Percentiles rank a stretch among this genome's conserved stretches.
These are phyloP conservation scores for Exophiala bonariae DNA, from an alignment of 2,329 filamentous ascomycete genomes.

Conservation along the genomic window DNA sequence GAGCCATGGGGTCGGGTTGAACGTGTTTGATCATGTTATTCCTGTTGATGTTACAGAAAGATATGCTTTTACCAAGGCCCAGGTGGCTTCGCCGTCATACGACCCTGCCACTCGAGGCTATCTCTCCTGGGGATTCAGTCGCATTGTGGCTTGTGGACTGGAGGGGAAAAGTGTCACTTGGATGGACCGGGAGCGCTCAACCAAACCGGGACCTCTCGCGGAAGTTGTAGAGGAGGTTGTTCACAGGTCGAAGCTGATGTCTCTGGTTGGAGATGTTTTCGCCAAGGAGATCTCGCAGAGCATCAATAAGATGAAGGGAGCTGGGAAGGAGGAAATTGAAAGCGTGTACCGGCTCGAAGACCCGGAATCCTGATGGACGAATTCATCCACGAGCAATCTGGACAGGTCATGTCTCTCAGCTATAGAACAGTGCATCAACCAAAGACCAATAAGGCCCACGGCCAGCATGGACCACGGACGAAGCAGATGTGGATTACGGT, in stretches of 20 bases:
- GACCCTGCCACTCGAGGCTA: constrained; percentile 16
- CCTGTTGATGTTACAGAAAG: neutral
- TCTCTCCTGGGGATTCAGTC: constrained; percentile 59
- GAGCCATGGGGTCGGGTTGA: constrained; percentile 77
- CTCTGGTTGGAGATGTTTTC: constrained; percentile 34
- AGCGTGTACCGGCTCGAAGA: constrained; percentile 40
- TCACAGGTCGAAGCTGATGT: neutral
- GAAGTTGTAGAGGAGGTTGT: neutral
- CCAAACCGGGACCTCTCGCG: neutral
- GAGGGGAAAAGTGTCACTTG: constrained; percentile 78
- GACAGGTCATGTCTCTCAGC: too few relatives aligned
- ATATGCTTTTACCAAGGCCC: constrained; percentile 12
- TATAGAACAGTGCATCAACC: too few relatives aligned
- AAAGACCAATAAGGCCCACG: too few relatives aligned
- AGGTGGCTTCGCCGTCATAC: constrained; percentile 10
- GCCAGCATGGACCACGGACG: too few relatives aligned
- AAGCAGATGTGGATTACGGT: too few relatives aligned
- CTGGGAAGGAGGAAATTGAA: constrained; percentile 27
- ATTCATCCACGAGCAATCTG: too few relatives aligned
- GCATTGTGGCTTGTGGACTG: constrained; percentile 89
- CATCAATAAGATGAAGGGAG: constrained; percentile 34
- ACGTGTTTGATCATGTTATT: constrained; percentile 56
- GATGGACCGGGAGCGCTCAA: constrained; percentile 56
- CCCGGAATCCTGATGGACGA: too few relatives aligned
- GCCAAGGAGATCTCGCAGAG: constrained; percentile 32